Percentiles rank a stretch among this genome's conserved stretches.
Conservation (phyloP, 1,284 basidiomycete species). For the Ceratobasidium sp. region DNA sequence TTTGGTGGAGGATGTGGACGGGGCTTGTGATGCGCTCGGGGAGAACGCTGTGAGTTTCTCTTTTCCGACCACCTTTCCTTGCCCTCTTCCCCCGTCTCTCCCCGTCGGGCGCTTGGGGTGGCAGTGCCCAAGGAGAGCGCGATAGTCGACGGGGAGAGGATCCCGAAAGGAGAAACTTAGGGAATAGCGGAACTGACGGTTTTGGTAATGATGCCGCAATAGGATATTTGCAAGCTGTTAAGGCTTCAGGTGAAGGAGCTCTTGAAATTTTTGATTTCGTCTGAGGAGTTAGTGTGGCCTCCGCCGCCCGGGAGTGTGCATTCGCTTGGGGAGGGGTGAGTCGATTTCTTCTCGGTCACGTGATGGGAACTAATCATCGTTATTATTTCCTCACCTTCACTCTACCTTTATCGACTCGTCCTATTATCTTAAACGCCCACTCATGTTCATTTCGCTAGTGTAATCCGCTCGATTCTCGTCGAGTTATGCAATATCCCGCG, state of each 20-base stretch:
- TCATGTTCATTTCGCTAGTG: background rate
- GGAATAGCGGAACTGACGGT: too few relatives aligned
- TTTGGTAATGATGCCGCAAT: background rate
- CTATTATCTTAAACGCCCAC: background rate
- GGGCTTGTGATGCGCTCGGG: slow-evolving; percentile 38
- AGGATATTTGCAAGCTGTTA: slow-evolving; percentile 39
- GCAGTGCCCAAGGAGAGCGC: background rate
- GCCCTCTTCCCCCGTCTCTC: background rate
- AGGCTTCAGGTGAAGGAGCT: slow-evolving; percentile 40
- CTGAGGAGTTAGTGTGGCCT: slow-evolving; percentile 40
- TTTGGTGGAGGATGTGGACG: slow-evolving; percentile 39
- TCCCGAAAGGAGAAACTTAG: too few relatives aligned
- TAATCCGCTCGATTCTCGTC: slow-evolving; percentile 39
- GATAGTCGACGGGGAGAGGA: too few relatives aligned
- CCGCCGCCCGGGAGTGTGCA: slow-evolving; percentile 41
- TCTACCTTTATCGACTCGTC: background rate
- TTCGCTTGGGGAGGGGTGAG: slow-evolving; percentile 42
- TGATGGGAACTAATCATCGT: too few relatives aligned
- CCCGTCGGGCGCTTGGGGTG: background rate
- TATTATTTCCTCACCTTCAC: background rate
- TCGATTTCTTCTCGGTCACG: background rate
- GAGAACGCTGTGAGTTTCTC: slow-evolving; percentile 25
- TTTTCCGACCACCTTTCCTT: too few relatives aligned
- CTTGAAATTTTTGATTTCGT: slow-evolving; percentile 31
- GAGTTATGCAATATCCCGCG: slow-evolving; percentile 14